A percentile compares a stretch with the other conserved stretches of the same genome.
Evolutionary conservation across 106 monocot species (phyloP).

Genomic region (Triglochin maritima): DNA sequence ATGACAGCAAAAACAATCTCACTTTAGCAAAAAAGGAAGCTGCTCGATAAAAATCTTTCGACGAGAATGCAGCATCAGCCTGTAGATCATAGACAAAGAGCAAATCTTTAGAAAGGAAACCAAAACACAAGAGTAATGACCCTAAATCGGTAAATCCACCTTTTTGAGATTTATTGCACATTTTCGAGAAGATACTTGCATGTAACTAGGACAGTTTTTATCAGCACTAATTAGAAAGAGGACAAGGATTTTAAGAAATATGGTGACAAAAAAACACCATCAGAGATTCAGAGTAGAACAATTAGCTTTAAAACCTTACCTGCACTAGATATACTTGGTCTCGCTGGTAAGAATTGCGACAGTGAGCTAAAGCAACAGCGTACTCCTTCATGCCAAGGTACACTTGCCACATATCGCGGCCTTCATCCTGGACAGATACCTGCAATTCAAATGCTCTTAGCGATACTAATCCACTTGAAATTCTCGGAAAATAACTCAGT

Average conservation of each 20-base stretch:
- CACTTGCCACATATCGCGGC: conserved; percentile 94
- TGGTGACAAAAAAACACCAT: too few relatives aligned
- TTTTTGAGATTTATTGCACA: background rate
- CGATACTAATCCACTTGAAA: background rate
- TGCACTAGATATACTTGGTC: conserved; percentile 91
- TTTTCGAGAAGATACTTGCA: background rate
- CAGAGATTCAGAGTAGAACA: too few relatives aligned
- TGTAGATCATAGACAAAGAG: conserved; percentile 12
- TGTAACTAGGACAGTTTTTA: too few relatives aligned
- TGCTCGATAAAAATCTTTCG: conserved; percentile 85
- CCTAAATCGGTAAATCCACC: too few relatives aligned
- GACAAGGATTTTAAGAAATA: too few relatives aligned
- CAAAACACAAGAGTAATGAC: too few relatives aligned
- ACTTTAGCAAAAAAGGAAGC: conserved; percentile 99
- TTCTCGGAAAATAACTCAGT: background rate
- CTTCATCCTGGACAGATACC: conserved; percentile 90
- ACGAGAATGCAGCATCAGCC: conserved; percentile 85
- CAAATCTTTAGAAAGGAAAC: too few relatives aligned
- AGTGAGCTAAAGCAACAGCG: conserved; percentile 80
- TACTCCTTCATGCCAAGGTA: conserved; percentile 81
- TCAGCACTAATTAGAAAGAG: too few relatives aligned
- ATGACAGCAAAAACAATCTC: conserved; percentile 2
- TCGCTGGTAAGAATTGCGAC: conserved; percentile 70
- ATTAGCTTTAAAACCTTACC: conserved; percentile 21
- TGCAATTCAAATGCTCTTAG: conserved; percentile 7